Conservation (phyloP, 2,329 filamentous ascomycete species). For the Epicoccum sorghinum region DNA sequence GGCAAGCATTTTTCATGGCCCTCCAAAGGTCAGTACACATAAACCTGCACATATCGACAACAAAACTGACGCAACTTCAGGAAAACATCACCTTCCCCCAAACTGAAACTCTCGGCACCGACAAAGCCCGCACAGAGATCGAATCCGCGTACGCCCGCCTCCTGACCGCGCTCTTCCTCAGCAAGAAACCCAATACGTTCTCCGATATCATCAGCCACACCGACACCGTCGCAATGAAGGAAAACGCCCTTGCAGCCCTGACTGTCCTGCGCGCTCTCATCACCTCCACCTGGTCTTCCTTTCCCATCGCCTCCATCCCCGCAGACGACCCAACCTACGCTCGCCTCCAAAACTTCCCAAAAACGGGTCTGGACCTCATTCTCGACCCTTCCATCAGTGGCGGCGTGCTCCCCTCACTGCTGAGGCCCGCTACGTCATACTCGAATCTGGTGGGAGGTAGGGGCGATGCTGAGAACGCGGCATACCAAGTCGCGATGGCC, state of each 20-base stretch:
- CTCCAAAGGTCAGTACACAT: slow-evolving; percentile 35
- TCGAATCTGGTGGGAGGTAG: slow-evolving; percentile 64
- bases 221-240: slow-evolving; percentile 63
- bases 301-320: slow-evolving; percentile 51
- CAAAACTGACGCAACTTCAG: slow-evolving; percentile 11
- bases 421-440: slow-evolving; percentile 63
- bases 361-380: slow-evolving; percentile 57
- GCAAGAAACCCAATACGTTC: slow-evolving; percentile 59
- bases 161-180: slow-evolving; percentile 62
- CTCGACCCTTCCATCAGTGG: slow-evolving; percentile 58
- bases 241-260: slow-evolving; percentile 62
- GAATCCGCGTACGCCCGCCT: slow-evolving; percentile 61
- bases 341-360: slow-evolving; percentile 41
- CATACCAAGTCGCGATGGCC: slow-evolving; percentile 62
- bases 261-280: slow-evolving; percentile 59
- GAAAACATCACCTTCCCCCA: slow-evolving; percentile 47
- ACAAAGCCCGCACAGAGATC: slow-evolving; percentile 45
- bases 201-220: slow-evolving; percentile 58
- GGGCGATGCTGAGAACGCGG: slow-evolving; percentile 62
- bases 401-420: slow-evolving; percentile 61
- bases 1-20: slow-evolving; percentile 63
- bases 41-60: neutral
- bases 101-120: slow-evolving; percentile 28
- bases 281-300: slow-evolving; percentile 60
- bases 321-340: slow-evolving; percentile 57